Evolutionary conservation across 306 rosid species (phyloP).

Genomic region (Spatholobus suberectus): DNA sequence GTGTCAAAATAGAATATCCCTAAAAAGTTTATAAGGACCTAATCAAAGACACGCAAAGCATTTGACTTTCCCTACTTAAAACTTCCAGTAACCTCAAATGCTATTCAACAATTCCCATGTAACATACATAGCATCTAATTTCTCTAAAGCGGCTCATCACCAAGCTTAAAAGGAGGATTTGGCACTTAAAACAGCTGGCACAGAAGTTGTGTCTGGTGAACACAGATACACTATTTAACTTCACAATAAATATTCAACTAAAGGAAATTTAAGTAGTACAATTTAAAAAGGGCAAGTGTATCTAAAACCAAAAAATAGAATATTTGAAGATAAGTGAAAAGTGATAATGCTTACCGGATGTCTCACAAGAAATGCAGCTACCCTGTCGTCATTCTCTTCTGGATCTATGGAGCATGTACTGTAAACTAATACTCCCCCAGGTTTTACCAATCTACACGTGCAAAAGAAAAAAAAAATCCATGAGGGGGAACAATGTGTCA

Average conservation of each 20-base stretch:
- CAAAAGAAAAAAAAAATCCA: constrained; percentile 35
- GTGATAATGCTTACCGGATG: constrained; percentile 64
- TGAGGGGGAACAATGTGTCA: neutral
- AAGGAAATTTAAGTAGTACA: neutral
- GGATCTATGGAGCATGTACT: constrained; percentile 95
- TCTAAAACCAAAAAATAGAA: neutral
- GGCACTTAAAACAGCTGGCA: neutral
- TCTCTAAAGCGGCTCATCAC: neutral
- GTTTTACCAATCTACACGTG: constrained; percentile 74
- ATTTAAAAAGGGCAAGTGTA: neutral
- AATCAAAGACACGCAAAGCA: neutral
- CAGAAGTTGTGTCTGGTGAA: neutral
- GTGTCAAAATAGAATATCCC: constrained; percentile 6
- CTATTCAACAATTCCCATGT: neutral
- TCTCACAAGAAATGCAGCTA: constrained; percentile 78
- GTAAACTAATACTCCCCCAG: constrained; percentile 80
- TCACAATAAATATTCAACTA: neutral
- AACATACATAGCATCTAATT: neutral
- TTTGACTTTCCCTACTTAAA: constrained; percentile 1
- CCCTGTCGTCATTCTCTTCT: constrained; percentile 86
- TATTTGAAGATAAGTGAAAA: neutral
- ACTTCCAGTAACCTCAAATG: constrained; percentile 7
- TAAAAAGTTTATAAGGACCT: neutral
- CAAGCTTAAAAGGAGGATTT: constrained; percentile 3
- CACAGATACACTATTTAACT: neutral